Evolutionary conservation across 225 moss, liverwort and hornwort species (phyloP).

Genomic region (Straminergon stramineum): DNA sequence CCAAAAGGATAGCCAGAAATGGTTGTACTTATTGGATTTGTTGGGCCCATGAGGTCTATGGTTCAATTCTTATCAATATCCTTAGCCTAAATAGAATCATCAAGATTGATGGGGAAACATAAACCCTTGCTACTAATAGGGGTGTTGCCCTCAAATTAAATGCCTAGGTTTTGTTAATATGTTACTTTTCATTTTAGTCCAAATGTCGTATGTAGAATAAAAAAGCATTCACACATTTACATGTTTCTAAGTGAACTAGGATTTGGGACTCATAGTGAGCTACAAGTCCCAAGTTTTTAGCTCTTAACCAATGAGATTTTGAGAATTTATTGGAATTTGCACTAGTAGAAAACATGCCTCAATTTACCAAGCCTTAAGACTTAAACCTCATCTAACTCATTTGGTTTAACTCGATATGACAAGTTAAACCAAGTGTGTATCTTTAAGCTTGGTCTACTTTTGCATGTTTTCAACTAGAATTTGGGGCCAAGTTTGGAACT

Average conservation of each 20-base stretch:
- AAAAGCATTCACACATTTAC: not conserved
- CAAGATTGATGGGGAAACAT: not conserved
- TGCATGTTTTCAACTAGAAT: not conserved
- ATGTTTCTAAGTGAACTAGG: rapidly evolving
- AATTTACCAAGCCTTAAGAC: not conserved
- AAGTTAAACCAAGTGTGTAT: not conserved
- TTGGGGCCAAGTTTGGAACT: not conserved
- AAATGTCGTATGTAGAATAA: rapidly evolving
- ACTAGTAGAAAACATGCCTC: not conserved
- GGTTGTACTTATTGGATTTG: not conserved
- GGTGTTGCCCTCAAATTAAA: not conserved
- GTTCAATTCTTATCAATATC: not conserved
- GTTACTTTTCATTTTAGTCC: rapidly evolving
- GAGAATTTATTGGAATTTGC: not conserved
- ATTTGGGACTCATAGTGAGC: not conserved
- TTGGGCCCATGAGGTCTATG: rapidly evolving
- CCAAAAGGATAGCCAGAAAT: no score
- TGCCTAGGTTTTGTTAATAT: rapidly evolving
- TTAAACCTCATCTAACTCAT: not conserved
- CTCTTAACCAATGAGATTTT: no score
- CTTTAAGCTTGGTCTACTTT: not conserved
- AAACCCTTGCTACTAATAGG: not conserved
- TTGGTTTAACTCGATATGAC: not conserved
- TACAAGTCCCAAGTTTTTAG: not conserved
- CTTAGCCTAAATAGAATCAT: not conserved